phyloP scores from a whole-genome alignment of 2,329 filamentous ascomycete genomes.

The Zasmidium citrigriseum region DNA sequence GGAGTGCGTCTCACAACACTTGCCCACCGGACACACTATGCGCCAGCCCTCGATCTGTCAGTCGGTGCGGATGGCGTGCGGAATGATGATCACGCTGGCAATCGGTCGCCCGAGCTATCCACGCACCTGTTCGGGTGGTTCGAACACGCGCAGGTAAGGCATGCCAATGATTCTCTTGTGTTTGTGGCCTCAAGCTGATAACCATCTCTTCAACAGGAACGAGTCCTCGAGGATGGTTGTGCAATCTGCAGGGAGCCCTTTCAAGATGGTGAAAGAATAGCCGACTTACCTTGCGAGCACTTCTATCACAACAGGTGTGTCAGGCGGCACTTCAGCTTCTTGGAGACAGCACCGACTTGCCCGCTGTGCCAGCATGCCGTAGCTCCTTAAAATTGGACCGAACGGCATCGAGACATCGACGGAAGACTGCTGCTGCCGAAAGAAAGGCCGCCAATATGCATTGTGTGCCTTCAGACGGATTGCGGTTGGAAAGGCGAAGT shows the following conservation, averaged over 20 bases:
- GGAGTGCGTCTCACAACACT: background rate
- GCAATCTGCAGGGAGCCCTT: conserved; percentile 6
- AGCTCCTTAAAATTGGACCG: background rate
- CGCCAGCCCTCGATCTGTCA: no score
- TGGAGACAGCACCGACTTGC: background rate
- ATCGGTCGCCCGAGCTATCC: background rate
- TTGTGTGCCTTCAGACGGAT: no score
- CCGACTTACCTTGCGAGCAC: conserved; percentile 6
- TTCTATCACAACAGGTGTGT: conserved; percentile 11
- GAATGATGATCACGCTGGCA: no score
- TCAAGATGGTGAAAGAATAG: conserved; percentile 3
- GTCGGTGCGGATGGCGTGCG: no score
- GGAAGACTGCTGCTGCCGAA: no score
- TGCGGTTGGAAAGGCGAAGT: no score
- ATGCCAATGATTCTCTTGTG: background rate
- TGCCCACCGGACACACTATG: background rate
- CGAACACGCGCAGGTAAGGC: background rate
- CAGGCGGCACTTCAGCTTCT: background rate
- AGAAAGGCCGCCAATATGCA: no score
- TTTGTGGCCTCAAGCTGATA: background rate
- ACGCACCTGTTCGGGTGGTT: background rate
- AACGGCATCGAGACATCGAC: background rate
- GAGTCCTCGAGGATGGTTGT: conserved; percentile 7
- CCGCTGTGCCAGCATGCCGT: conserved; percentile 2
- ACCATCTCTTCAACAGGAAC: background rate